Base-by-base conservation (phyloP, 306 rosid genomes). In the Gastrolobium villosum region DNA sequence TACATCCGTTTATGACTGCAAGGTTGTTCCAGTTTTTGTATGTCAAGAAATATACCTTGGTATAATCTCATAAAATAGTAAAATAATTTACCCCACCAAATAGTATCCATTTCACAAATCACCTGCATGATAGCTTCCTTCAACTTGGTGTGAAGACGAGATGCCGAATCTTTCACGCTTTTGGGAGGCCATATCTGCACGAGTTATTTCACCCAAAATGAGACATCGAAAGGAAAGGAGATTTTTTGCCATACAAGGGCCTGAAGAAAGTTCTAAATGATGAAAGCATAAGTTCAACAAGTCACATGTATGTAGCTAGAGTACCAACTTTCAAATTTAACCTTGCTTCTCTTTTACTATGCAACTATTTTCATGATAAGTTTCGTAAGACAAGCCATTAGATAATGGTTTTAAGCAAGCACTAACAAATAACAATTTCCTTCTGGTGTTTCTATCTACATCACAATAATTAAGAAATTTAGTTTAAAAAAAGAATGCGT, bases 101-200 rank as follows among this genome's bases (percentile, higher is more conserved):
- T 55, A 74, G 73, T 46, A 63, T 30, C 66, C 37, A 46, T n/a
- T 43, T 61, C 50, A 72, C 31, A 32, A 70, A 73, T 85, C 61
- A 87, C 99, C 98, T 89, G 97, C 91, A 91, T 78, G 56, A 96
- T 90, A 78, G 90, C 96, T 93, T 93, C 99, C 93, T 91, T 96
- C 86, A 96, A 85, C 86, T 79, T 89, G 74, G 97, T 88, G 76
- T 93, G 96, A 67, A 96, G 87, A 48, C 88, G 85, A 37, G 99
- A 96, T 76, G 93, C 99, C 26, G 97, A 96, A 80, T 96, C 99
- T 82, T 93, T 93, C 83, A 96, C 91, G 70, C 83, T 93, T 85
- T 93, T 91, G 73, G 99, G 99, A 75, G 99, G 99, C 99, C 99
- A 96, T 86, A 96, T 91, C 99, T 96, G 87, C 86, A 86, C 41